These are phyloP conservation scores for Dissophora globulifera DNA, from an alignment of 192 early-diverging fungal species.

Conservation along the genomic window DNA sequence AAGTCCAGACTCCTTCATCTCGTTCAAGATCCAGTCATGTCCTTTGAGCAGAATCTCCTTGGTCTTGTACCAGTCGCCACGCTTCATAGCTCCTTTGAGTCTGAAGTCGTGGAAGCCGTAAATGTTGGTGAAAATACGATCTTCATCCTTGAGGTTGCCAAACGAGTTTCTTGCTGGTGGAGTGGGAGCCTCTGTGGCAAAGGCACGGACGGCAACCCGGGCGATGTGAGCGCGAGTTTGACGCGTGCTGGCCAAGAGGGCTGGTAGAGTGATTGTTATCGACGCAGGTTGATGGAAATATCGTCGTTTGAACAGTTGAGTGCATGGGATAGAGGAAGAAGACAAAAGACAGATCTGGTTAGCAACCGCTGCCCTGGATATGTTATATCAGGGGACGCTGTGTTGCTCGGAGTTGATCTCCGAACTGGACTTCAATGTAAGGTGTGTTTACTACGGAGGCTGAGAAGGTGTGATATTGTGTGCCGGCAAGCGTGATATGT, in stretches of 20 bases:
- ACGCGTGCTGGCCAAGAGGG: constrained; percentile 44
- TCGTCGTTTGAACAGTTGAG: background rate
- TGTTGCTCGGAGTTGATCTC: too few relatives aligned
- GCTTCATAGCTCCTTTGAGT: constrained; percentile 91
- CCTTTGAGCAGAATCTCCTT: constrained; percentile 98
- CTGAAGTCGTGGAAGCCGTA: constrained; percentile 93
- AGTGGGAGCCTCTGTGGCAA: constrained; percentile 43
- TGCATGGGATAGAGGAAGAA: background rate
- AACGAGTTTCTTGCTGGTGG: constrained; percentile 60
- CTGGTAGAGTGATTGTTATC: constrained; percentile 28
- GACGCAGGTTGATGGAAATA: too few relatives aligned
- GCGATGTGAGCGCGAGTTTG: constrained; percentile 53
- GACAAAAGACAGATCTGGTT: background rate
- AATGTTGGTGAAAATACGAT: constrained; percentile 98
- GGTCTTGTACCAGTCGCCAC: constrained; percentile 99
- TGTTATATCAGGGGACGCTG: too few relatives aligned
- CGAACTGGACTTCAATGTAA: too few relatives aligned
- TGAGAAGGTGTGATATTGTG: too few relatives aligned
- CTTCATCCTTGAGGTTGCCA: constrained; percentile 85
- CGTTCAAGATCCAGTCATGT: constrained; percentile 96
- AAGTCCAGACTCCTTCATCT: constrained; percentile 95
- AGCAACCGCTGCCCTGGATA: too few relatives aligned
- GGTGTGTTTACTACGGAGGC: too few relatives aligned
- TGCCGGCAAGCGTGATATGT: too few relatives aligned
- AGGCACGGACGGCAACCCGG: constrained; percentile 39